These are phyloP conservation scores for Kodamaea jinghongensis DNA, from an alignment of 805 yeast species.

Conservation along the genomic window DNA sequence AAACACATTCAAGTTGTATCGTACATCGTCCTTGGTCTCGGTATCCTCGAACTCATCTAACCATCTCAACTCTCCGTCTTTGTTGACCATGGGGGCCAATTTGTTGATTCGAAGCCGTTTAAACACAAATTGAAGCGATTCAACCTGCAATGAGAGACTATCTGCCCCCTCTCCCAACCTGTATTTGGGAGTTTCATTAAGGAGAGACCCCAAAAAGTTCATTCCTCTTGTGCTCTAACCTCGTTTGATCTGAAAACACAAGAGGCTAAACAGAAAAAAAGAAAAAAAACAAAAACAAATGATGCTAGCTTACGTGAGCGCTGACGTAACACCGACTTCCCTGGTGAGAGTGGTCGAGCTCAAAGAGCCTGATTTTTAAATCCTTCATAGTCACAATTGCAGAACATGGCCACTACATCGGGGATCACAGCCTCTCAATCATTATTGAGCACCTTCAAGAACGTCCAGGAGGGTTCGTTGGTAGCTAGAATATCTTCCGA, in stretches of 20 bases:
- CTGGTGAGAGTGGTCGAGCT: no score
- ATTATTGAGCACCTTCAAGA: slow-evolving; percentile 45
- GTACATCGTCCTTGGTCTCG: slow-evolving; percentile 32
- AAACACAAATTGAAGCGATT: slow-evolving; percentile 56
- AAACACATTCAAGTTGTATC: slow-evolving; percentile 51
- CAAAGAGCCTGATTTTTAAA: no score
- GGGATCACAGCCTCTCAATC: slow-evolving; percentile 41
- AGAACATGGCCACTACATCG: slow-evolving; percentile 44
- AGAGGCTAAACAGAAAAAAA: background rate
- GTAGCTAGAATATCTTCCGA: slow-evolving; percentile 33
- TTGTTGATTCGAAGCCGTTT: slow-evolving; percentile 46
- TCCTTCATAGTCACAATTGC: no score
- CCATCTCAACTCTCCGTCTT: slow-evolving; percentile 42
- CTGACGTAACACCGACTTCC: no score
- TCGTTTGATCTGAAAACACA: no score
- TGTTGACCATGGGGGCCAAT: slow-evolving; percentile 27
- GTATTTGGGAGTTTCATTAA: slow-evolving; percentile 12
- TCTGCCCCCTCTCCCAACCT: slow-evolving; percentile 13
- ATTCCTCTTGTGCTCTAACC: background rate
- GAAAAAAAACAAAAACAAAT: background rate
- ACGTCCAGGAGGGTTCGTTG: slow-evolving; percentile 19
- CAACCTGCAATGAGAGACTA: slow-evolving; percentile 44
- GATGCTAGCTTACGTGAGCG: background rate
- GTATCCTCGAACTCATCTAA: slow-evolving; percentile 16
- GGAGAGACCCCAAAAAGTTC: slow-evolving; percentile 7